These are phyloP conservation scores for Sclerotinia sclerotiorum DNA, from an alignment of 2,329 filamentous ascomycete genomes.

Conservation along the genomic window DNA sequence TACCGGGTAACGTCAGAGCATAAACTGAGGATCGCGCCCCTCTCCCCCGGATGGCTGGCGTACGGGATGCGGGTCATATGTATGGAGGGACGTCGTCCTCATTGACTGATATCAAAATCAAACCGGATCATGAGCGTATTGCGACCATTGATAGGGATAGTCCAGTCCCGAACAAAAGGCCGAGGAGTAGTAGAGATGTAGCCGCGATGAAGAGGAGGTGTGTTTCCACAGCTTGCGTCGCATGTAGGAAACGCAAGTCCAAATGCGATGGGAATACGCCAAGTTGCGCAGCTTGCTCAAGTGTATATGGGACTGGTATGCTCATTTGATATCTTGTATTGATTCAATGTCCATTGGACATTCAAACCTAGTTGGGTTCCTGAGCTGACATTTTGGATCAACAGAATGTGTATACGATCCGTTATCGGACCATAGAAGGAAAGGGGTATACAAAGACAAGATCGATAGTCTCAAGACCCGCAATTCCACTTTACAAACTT, in stretches of 20 bases:
- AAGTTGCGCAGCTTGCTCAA: conserved; percentile 92
- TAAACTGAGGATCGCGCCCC: conserved; percentile 4
- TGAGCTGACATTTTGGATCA: conserved; percentile 19
- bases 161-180: conserved; percentile 36
- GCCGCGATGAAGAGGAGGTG: conserved; percentile 63
- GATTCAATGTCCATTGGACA: neutral
- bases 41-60: conserved; percentile 22
- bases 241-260: conserved; percentile 74
- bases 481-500: conserved; percentile 84
- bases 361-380: neutral
- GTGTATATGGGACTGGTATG: conserved; percentile 74
- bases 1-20: conserved; percentile 12
- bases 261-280: conserved; percentile 92
- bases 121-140: neutral
- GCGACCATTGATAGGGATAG: conserved; percentile 11
- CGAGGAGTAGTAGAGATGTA: conserved; percentile 37
- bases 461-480: conserved; percentile 83
- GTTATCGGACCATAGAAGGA: conserved; percentile 91
- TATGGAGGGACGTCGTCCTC: conserved; percentile 6
- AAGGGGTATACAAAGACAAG: conserved; percentile 95
- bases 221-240: conserved; percentile 81
- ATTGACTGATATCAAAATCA: conserved; percentile 17
- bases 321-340: neutral
- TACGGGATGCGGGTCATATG: conserved; percentile 17
- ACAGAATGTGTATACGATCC: conserved; percentile 87